These are phyloP conservation scores for Starmerella floris DNA, from an alignment of 805 yeast species.

Conservation along the genomic window DNA sequence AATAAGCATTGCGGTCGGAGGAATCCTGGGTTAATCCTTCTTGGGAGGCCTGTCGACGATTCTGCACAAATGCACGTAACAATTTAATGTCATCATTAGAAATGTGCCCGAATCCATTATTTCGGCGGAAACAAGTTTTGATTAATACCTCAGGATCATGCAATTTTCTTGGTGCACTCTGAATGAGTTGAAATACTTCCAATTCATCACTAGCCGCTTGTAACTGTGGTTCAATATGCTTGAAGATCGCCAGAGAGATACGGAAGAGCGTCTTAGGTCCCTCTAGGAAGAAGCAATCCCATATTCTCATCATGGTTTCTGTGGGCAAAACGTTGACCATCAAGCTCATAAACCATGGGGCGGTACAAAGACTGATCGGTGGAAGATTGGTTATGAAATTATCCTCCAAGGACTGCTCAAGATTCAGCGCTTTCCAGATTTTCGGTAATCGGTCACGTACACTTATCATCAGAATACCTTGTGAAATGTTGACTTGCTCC, in stretches of 20 bases:
- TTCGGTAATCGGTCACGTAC: slow-evolving; percentile 71
- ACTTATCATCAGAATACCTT: slow-evolving; percentile 83
- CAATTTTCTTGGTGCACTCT: slow-evolving; percentile 47
- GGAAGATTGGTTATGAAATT: slow-evolving; percentile 59
- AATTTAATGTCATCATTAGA: slow-evolving; percentile 71
- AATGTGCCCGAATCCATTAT: slow-evolving; percentile 57
- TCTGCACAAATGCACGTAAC: slow-evolving; percentile 65
- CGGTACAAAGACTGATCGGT: slow-evolving; percentile 83
- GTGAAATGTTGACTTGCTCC: slow-evolving; percentile 92
- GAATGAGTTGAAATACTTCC: slow-evolving; percentile 73
- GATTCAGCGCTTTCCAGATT: slow-evolving; percentile 49
- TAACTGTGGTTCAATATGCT: slow-evolving; percentile 57
- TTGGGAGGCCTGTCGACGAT: slow-evolving; percentile 24
- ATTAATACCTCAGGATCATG: slow-evolving; percentile 53
- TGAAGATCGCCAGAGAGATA: slow-evolving; percentile 65
- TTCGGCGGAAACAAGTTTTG: slow-evolving; percentile 61
- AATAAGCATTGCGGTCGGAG: slow-evolving; percentile 23
- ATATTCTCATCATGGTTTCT: slow-evolving; percentile 73
- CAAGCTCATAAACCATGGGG: slow-evolving; percentile 97
- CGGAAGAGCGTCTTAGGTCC: slow-evolving; percentile 79
- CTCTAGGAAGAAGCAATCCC: slow-evolving; percentile 93
- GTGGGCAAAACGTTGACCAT: slow-evolving; percentile 83
- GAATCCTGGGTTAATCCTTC: slow-evolving; percentile 10
- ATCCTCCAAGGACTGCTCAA: slow-evolving; percentile 32
- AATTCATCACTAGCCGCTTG: slow-evolving; percentile 33